Evolutionary conservation across 129 eudicot species (phyloP), one percentile per base, ranked within the genome.

Genomic region (Flaveria bidentis): DNA sequence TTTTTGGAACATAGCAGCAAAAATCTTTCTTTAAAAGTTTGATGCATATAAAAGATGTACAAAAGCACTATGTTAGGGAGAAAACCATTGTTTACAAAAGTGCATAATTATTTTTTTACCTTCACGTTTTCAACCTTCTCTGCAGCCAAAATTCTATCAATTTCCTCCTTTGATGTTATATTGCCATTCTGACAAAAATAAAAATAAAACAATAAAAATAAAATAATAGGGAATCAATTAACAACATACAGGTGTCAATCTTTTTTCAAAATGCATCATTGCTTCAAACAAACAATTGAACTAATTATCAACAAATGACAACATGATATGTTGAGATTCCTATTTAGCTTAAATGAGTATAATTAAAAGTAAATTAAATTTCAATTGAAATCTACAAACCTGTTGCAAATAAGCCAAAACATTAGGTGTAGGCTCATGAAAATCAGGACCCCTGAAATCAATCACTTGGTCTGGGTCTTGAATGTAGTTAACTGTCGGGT

Each of bases 371-470:
- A 64, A 72, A 14, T 39, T 60, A 41, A 3, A 9, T 66, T 30
- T 33, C 9, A 55, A 5, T 44, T 46, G 45, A 62, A 56, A 80
- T 55, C 14, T 15, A 80, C 82, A 71, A 79, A 95, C 99, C 97
- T 95, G 94, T 87, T 87, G 89, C 80, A 95, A 82, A 89, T 80
- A 87, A 67, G 85, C 84, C 60, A 89, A 73, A 88, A 91, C 85
- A 82, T 87, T 81, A n/a, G 96, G 97, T 36, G 96, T 89, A 30
- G 99, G 97, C 84, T 95, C 99, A 26, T 95, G 97, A 76, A 91
- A 95, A 84, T 95, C 96, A 42, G 99, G 89, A 75, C 97, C 94
- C 83, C 99, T 85, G 81, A 71, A 95, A 88, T 95, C 99, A 80
- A 84, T 89, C 80, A 86, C 94, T 82, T 82, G 89, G 72, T 95